Evolutionary conservation across 345 rosid genomes (phyloP).

Genomic region (Excoecaria agallocha): DNA sequence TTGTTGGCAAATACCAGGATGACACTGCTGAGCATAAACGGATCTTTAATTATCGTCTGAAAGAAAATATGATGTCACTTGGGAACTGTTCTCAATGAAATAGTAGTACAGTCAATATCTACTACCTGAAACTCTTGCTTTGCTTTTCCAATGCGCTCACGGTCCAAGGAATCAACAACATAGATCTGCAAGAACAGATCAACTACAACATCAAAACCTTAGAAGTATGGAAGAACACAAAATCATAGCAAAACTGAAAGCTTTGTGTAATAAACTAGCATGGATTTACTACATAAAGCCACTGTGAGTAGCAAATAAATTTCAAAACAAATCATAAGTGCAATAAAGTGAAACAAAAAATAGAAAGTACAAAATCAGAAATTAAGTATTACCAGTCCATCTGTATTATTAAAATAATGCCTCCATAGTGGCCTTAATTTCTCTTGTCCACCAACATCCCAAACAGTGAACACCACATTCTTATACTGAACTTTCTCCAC

Average conservation of each 20-base stretch:
- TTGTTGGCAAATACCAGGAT: conserved; percentile 98
- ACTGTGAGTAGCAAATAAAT: no score
- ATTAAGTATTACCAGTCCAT: conserved; percentile 69
- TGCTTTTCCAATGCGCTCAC: conserved; percentile 92
- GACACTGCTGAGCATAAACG: conserved; percentile 91
- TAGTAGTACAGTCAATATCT: conserved; percentile 15
- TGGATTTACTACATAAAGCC: not conserved
- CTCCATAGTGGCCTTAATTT: conserved; percentile 98
- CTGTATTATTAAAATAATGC: conserved; percentile 97
- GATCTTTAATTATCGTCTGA: conserved; percentile 92
- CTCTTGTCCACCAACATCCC: conserved; percentile 99
- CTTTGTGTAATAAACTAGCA: not conserved
- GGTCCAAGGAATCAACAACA: conserved; percentile 96
- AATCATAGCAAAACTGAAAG: not conserved
- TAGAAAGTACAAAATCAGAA: not conserved
- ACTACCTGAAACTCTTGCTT: conserved; percentile 93
- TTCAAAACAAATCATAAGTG: no score
- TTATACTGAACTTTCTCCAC: conserved; percentile 99
- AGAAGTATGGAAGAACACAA: not conserved
- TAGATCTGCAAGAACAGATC: conserved; percentile 59
- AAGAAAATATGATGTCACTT: conserved; percentile 26
- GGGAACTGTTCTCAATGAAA: conserved; percentile 23
- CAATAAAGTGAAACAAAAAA: no score
- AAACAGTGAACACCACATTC: conserved; percentile 95
- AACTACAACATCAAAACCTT: not conserved